Base-by-base conservation (phyloP, 23 red algal species). In the Gracilaria gracilis region DNA sequence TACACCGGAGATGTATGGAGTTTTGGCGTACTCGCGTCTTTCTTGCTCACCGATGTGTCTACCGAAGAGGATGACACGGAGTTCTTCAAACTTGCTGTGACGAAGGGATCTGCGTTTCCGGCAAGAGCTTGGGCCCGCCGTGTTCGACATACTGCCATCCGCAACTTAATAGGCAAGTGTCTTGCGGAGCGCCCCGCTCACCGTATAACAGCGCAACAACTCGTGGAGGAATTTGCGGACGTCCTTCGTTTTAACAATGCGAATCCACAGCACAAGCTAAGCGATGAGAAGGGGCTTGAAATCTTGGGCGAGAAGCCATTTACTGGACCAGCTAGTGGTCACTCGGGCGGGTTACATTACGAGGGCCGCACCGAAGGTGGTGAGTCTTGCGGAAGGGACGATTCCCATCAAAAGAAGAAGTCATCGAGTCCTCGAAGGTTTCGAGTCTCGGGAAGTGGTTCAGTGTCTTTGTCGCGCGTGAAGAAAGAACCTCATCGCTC, bases 1-100 rank as follows among this genome's bases (percentile, higher is more conserved):
- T 90, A 77, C 27, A 81, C 87, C 0, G 71, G 65, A 7, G 87
- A 90, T 59, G n/a, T 79, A n/a, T 90, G 87, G 87, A 76, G 65
- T 15, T 70, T 90, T 81, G 87, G 87, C 19, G 73, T 90, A 21
- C 53, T 90, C 32, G 87, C 87, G 12, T 57, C 67, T 57, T 81
- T 90, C 64, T 90, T 90, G 38, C 35, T 90, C 9, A 69, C 65
- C 12, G 74, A 57, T 47, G 72, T 15, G 9, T 61, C 20, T 51
- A 64, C 79, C 16, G 58, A 62, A 59, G 74, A 64, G 39, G 57
- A 81, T 51, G 76, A 90, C 28, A 59, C 36, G 21, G 54, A 67
- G 33, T 90, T 57, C 46, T 27, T 69, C n/a, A 59, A 65, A 25
- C 57, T 65, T 29, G 49, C 62, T 39, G 39, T 48, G 14, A 47